A percentile compares a stretch with the other conserved stretches of the same genome.
Conservation (phyloP, 441 rosid species). For the Metrosideros polymorpha region DNA sequence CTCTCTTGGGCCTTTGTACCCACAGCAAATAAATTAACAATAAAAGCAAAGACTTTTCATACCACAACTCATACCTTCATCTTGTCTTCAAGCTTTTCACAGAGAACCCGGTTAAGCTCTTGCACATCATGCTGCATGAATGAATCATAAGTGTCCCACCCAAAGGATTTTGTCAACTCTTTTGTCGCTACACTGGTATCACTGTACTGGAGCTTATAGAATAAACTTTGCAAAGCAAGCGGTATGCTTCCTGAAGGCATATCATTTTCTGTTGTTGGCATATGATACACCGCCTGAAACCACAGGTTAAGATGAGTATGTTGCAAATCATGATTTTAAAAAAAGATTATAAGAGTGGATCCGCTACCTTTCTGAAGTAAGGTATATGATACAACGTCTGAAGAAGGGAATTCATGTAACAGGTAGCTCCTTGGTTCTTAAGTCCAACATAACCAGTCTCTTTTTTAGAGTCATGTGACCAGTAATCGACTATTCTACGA, state of each 20-base stretch:
- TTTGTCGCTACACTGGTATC: conserved; percentile 75
- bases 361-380: conserved; percentile 55
- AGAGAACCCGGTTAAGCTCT: conserved; percentile 74
- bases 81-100: conserved; percentile 72
- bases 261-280: conserved; percentile 77
- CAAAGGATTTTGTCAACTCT: conserved; percentile 71
- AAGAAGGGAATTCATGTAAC: conserved; percentile 76
- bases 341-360: background rate
- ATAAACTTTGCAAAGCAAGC: conserved; percentile 67
- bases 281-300: conserved; percentile 68
- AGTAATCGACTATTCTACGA: conserved; percentile 56
- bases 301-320: background rate
- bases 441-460: conserved; percentile 80
- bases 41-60: background rate
- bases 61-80: conserved; percentile 40
- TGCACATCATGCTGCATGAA: conserved; percentile 84
- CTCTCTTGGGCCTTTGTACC: background rate
- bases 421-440: conserved; percentile 79
- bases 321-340: background rate
- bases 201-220: conserved; percentile 68
- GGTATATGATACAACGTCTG: conserved; percentile 76
- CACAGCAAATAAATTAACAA: background rate
- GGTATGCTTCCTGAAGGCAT: conserved; percentile 70
- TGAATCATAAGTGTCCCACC: conserved; percentile 77
- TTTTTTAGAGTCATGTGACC: conserved; percentile 65